phyloP scores from a whole-genome alignment of 169 alveolate genomes.

The Plasmodium sp. region DNA sequence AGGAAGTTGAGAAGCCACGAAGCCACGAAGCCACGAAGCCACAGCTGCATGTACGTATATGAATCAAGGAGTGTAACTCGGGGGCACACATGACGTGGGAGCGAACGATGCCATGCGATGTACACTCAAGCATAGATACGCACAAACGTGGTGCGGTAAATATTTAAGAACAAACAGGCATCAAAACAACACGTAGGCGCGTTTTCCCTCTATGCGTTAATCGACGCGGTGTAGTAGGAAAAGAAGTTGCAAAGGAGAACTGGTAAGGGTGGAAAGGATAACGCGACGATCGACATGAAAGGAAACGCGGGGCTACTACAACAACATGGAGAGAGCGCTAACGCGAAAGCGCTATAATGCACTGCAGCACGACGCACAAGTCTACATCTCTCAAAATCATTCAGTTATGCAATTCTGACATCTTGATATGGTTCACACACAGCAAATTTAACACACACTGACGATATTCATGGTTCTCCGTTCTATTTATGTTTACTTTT shows the following conservation, averaged over 20 bases:
- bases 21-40: neutral
- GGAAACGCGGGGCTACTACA: neutral
- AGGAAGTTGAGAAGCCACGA: neutral
- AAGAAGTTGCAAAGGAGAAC: neutral
- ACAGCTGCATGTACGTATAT: neutral
- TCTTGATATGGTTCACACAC: constrained; percentile 21
- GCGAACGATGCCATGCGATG: neutral
- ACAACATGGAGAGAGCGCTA: neutral
- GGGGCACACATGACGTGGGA: neutral
- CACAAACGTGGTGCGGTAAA: neutral
- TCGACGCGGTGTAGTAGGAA: neutral
- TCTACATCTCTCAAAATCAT: neutral
- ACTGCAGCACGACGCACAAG: neutral
- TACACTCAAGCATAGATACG: neutral
- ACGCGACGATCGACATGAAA: neutral
- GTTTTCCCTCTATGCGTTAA: neutral
- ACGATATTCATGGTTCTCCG: constrained; percentile 22
- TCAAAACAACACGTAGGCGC: neutral
- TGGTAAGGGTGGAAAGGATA: neutral
- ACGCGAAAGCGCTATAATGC: neutral
- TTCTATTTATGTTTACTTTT: constrained; percentile 6
- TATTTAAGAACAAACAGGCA: constrained; percentile 4
- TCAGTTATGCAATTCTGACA: constrained; percentile 27
- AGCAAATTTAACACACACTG: constrained; percentile 3
- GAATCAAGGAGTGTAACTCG: neutral